phyloP scores from a whole-genome alignment of 805 yeast species.

The Grigorovia transvaalensis region DNA sequence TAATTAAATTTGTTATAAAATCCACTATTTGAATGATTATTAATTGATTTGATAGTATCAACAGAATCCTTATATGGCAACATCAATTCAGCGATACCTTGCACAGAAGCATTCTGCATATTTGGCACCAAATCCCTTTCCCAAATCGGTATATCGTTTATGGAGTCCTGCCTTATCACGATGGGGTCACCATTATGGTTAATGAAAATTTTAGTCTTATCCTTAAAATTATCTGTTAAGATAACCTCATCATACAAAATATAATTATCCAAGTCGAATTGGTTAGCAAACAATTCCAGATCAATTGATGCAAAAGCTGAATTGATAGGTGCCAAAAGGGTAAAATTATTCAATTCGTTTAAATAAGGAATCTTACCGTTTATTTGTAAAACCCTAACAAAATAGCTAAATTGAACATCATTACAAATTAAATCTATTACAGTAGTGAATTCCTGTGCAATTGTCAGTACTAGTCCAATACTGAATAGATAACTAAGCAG shows the following conservation, averaged over 20 bases:
- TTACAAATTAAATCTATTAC: constrained; percentile 62
- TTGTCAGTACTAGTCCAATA: no score
- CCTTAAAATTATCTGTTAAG: constrained; percentile 4
- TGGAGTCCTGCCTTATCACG: neutral
- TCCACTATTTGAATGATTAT: neutral
- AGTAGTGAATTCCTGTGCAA: constrained; percentile 27
- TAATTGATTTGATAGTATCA: constrained; percentile 6
- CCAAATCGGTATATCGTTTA: constrained; percentile 31
- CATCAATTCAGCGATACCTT: constrained; percentile 40
- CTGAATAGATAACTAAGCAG: no score
- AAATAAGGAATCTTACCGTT: constrained; percentile 52
- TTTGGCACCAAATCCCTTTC: constrained; percentile 49
- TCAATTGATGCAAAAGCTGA: constrained; percentile 45
- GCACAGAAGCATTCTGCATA: constrained; percentile 55
- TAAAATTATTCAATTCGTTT: constrained; percentile 50
- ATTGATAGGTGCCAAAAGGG: constrained; percentile 73
- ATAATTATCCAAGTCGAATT: constrained; percentile 20
- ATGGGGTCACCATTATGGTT: neutral
- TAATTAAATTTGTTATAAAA: neutral
- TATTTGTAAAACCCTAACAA: constrained; percentile 50
- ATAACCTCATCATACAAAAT: constrained; percentile 30
- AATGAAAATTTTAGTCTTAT: neutral
- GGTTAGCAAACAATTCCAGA: neutral
- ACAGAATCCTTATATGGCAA: no score
- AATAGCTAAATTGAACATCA: constrained; percentile 56